These are phyloP conservation scores for Henckelia pumila DNA, from an alignment of 257 asterid species.

Conservation along the genomic window DNA sequence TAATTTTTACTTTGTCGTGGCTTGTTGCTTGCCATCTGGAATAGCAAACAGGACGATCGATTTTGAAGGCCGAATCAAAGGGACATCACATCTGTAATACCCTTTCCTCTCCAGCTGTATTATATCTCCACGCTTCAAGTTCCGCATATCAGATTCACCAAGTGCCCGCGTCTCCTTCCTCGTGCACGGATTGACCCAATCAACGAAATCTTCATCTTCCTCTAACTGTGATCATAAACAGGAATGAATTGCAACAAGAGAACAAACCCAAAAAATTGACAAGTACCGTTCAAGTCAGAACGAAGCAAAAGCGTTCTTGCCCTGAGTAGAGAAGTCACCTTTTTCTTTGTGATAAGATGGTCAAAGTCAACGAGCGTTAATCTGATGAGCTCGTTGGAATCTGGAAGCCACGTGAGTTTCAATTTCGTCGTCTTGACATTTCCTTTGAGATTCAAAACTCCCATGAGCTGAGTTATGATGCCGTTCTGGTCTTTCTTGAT, in stretches of 20 bases:
- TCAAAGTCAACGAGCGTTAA: conserved; percentile 74
- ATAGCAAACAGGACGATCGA: conserved; percentile 72
- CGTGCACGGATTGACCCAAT: conserved; percentile 75
- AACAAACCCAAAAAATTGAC: not conserved
- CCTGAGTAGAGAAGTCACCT: conserved; percentile 40
- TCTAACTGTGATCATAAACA: conserved; percentile 58
- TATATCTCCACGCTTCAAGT: conserved; percentile 73
- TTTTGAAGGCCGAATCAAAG: conserved; percentile 60
- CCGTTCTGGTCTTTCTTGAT: conserved; percentile 78
- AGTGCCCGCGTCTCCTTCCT: conserved; percentile 62
- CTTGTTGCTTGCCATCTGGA: conserved; percentile 86
- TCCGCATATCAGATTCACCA: conserved; percentile 88
- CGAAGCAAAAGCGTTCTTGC: not conserved
- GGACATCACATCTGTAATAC: conserved; percentile 82
- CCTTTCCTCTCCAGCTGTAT: conserved; percentile 94
- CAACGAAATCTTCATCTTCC: conserved; percentile 79
- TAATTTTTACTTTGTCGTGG: conserved; percentile 49
- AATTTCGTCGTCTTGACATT: conserved; percentile 85
- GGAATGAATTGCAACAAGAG: not conserved
- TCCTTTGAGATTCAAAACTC: conserved; percentile 88
- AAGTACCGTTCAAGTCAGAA: not conserved
- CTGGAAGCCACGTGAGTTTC: conserved; percentile 93
- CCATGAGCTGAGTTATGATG: conserved; percentile 54
- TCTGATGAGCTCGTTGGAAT: conserved; percentile 60
- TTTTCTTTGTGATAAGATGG: conserved; percentile 85